These are phyloP conservation scores for Dactylonectria macrodidyma DNA, from an alignment of 2,329 filamentous ascomycete genomes.

Conservation along the genomic window DNA sequence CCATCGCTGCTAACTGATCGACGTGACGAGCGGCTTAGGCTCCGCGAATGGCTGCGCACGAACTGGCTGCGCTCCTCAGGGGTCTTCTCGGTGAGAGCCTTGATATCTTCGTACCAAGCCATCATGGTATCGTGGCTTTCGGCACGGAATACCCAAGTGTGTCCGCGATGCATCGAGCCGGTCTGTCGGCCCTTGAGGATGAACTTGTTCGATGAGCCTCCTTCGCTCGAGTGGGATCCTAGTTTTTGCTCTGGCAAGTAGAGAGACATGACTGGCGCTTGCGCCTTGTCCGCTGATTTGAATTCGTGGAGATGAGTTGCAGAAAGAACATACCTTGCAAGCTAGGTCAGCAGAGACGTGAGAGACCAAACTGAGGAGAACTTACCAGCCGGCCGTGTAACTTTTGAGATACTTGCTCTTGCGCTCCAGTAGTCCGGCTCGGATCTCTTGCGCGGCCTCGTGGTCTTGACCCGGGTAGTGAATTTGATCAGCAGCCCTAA, in stretches of 20 bases:
- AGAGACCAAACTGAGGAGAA: conserved; percentile 12
- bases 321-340: conserved; percentile 88
- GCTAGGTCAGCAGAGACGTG: conserved; percentile 21
- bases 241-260: conserved; percentile 96
- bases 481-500: conserved; percentile 86
- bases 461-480: conserved; percentile 93
- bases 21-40: conserved; percentile 77
- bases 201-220: conserved; percentile 95
- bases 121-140: conserved; percentile 94
- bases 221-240: conserved; percentile 87
- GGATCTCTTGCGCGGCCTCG: conserved; percentile 84
- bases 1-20: conserved; percentile 81
- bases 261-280: conserved; percentile 95
- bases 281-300: conserved; percentile 95
- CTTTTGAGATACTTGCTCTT: conserved; percentile 99
- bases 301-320: conserved; percentile 98
- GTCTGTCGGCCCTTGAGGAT: conserved; percentile 97
- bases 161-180: conserved; percentile 88
- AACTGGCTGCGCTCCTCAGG: conserved; percentile 91
- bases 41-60: conserved; percentile 85
- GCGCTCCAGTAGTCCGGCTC: conserved; percentile 91
- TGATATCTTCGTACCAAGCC: conserved; percentile 96
- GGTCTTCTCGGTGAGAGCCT: conserved; percentile 87
- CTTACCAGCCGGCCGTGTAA: conserved; percentile 94
- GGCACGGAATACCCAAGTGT: conserved; percentile 80